Evolutionary conservation across 495 filamentous ascomycete genomes (phyloP), one percentile per base, ranked within the genome.

Genomic region (Lophium mytilinum): DNA sequence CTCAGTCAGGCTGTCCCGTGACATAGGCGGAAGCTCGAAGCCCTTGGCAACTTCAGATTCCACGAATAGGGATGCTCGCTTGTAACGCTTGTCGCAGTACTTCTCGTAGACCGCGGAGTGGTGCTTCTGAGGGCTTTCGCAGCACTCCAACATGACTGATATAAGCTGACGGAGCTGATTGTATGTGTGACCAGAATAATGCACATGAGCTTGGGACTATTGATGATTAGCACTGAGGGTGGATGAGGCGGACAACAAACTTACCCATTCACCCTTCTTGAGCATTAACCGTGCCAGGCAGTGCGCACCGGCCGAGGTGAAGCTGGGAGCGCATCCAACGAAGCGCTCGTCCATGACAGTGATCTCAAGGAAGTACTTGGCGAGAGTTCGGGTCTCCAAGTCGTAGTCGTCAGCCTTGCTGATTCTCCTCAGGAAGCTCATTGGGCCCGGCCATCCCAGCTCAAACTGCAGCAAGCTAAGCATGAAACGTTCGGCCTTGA

Each of bases 341-440:
- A 97, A 97, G 24, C 92, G 86, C 76, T 97, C 93, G 71, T 97
- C 93, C 90, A 98, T 96, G 70, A 97, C 85, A 40, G 89, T 93
- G 41, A 96, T 78, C 69, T 98, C 93, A 48, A 97, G 77, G 73
- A 98, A 96, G 73, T 98, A 98, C 76, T 98, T 98, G 60, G 93
- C 91, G 33, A 98, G 79, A 5, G 94, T 97, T 18, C 93, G 82
- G 18, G 90, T 96, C 73, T 98, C 90, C 49, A 95, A 75, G 66
- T 97, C 91, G 69, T 97, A 98, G 67, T 96, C 91, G 70, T 98
- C 93, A 14, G 93, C 93, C 75, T 97, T 98, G 83, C 93, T 97
- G 69, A 96, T 92, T 53, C 90, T 83, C 51, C 93, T 80, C 49
- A 98, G 77, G 75, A 97, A 98, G 73, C 90, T 96, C 92, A 98